Conservation (phyloP, 345 rosid species). For the Anastatica hierochuntica region DNA sequence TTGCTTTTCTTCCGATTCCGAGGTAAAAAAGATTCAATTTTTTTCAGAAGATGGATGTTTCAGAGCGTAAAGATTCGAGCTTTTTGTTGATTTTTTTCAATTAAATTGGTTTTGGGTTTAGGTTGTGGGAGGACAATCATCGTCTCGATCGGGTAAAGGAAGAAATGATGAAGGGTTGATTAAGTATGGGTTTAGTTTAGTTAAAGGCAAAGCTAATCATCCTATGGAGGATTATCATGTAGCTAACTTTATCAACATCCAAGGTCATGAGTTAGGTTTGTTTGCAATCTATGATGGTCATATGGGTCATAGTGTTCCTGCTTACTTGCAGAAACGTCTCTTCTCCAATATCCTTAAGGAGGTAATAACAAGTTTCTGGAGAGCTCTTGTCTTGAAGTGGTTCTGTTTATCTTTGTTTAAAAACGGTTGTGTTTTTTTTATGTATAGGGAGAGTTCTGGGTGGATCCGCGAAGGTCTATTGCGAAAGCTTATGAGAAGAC, state of each 20-base stretch:
- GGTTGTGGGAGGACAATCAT: neutral
- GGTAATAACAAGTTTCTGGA: constrained; percentile 26
- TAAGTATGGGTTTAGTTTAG: constrained; percentile 56
- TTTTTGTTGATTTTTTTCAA: neutral
- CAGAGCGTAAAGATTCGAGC: neutral
- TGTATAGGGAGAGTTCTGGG: constrained; percentile 63
- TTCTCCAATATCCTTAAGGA: constrained; percentile 59
- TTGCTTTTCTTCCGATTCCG: constrained; percentile 27
- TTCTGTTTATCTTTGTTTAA: no score
- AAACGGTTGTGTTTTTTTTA: no score
- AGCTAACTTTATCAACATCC: constrained; percentile 42
- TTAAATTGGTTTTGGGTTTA: neutral
- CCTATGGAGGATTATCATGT: constrained; percentile 83
- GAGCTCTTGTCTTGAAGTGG: no score
- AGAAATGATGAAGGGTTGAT: constrained; percentile 34
- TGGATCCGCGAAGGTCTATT: constrained; percentile 40
- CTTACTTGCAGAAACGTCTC: constrained; percentile 53
- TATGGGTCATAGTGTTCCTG: constrained; percentile 56
- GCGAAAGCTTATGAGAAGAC: constrained; percentile 64
- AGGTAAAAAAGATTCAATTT: constrained; percentile 16
- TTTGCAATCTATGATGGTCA: constrained; percentile 76
- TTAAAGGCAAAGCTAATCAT: constrained; percentile 70
- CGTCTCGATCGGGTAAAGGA: constrained; percentile 42
- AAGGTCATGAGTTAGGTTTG: constrained; percentile 52
- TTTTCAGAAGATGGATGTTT: no score